Evolutionary conservation across 495 filamentous ascomycete genomes (phyloP), one percentile per base, ranked within the genome.

Genomic region (Aspergillus biplanus): DNA sequence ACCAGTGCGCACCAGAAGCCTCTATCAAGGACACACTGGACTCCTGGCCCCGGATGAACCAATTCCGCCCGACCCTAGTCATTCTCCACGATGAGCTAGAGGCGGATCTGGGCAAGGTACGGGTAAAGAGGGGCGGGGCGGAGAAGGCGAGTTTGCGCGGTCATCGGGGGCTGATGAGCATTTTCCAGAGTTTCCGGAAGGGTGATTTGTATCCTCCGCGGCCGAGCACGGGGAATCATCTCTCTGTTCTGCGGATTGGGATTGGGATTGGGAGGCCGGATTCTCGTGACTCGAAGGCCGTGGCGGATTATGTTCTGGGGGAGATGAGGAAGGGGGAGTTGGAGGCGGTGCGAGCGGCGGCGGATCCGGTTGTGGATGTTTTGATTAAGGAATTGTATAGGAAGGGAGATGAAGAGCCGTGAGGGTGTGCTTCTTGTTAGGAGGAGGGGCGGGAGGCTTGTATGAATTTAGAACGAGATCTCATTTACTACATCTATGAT

Each of bases 11-110:
- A 27, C 21, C 21, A 27, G 21, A 27, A 27, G 1, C 21, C 21
- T 27, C 39, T 4, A 44, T 6, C 39, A 44, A 33, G 16, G 21
- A 34, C 33, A 12, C 1, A 55, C 6, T 33, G 6, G 15, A 27
- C 6, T 13, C 32, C 44, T 55, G 49, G 50, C 35, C 34, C 42
- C 12, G 21, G 52, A 49, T 0, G 21, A 27, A 27, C 21, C 61
- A 16, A 56, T 58, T n/a, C 16, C 59, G n/a, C 4, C 12, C 80
- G 31, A 79, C 79, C 0, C 75, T 97, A 15, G 85, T 96, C 4
- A 75, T 97, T 3, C 76, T 97, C 33, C 91, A 97, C 75, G 92
- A 97, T 68, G 92, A 96, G 69, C 74, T 97, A 8, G 92, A 97
- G 70, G 80, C 82, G 49, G 75, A 80, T 31, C 66, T 91, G 11